Conservation (phyloP, 495 filamentous ascomycete species). For the Aspergillus ostianus region DNA sequence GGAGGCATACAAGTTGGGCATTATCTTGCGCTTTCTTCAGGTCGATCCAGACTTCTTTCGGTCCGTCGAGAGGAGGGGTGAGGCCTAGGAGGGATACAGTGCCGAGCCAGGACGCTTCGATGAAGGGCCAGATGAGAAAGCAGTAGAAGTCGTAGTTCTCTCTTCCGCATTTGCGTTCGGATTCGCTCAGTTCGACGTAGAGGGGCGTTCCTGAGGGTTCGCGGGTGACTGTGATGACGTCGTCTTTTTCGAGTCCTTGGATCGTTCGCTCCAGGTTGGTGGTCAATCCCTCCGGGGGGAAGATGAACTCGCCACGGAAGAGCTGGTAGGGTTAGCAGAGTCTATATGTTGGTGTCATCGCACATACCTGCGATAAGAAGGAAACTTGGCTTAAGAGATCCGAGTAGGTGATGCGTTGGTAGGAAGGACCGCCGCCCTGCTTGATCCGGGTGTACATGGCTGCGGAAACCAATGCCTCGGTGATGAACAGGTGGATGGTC, state of each 20-base stretch:
- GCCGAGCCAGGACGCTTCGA: conserved; percentile 89
- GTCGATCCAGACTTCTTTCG: conserved; percentile 72
- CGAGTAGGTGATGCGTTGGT: conserved; percentile 73
- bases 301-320: conserved; percentile 96
- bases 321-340: conserved; percentile 49
- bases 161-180: conserved; percentile 71
- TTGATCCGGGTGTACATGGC: conserved; percentile 90
- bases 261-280: conserved; percentile 79
- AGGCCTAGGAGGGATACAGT: conserved; percentile 83
- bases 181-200: conserved; percentile 69
- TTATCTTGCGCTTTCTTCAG: conserved; percentile 73
- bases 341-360: background rate
- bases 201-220: conserved; percentile 53
- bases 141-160: conserved; percentile 99
- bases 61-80: conserved; percentile 62
- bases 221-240: conserved; percentile 69
- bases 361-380: conserved; percentile 72
- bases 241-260: conserved; percentile 70
- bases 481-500: conserved; percentile 97
- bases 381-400: conserved; percentile 72
- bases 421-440: conserved; percentile 74
- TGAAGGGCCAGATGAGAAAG: conserved; percentile 97
- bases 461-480: conserved; percentile 82
- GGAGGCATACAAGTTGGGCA: conserved; percentile 68
- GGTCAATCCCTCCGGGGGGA: conserved; percentile 78